phyloP scores from a whole-genome alignment of 139 green algal genomes.

The Coelastrella sp. region DNA sequence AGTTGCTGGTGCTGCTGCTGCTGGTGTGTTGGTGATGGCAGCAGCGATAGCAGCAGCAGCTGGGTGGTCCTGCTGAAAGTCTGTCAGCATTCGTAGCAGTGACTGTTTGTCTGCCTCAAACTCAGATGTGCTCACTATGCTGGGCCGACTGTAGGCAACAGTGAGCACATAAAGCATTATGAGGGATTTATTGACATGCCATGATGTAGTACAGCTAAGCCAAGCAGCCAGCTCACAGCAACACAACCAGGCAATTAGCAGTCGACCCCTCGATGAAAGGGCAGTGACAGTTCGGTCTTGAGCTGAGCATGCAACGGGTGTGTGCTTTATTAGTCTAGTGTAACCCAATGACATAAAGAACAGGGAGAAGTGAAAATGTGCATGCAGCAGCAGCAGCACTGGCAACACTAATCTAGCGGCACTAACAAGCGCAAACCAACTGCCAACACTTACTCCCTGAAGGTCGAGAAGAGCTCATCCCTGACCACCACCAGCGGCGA shows the following conservation, averaged over 20 bases:
- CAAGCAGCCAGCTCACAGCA: background rate
- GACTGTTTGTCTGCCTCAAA: constrained; percentile 80
- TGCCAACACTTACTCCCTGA: constrained; percentile 65
- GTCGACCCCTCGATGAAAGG: too few relatives aligned
- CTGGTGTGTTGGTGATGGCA: background rate
- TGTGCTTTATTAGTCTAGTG: too few relatives aligned
- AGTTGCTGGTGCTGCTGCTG: constrained; percentile 10
- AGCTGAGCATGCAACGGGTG: too few relatives aligned
- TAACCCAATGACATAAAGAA: too few relatives aligned
- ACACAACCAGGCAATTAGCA: too few relatives aligned
- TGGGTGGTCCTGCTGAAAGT: constrained; percentile 80
- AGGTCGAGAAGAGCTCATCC: constrained; percentile 89
- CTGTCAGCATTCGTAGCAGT: constrained; percentile 86
- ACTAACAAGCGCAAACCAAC: too few relatives aligned
- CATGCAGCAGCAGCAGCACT: too few relatives aligned
- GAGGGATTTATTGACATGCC: background rate
- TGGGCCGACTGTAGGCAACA: constrained; percentile 30
- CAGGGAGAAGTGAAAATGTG: too few relatives aligned
- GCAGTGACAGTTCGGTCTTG: too few relatives aligned
- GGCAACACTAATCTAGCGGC: too few relatives aligned
- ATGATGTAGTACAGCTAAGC: too few relatives aligned
- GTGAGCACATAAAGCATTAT: background rate
- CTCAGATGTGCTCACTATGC: constrained; percentile 62
- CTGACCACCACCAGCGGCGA: constrained; percentile 74
- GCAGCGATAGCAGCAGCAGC: background rate